Conservation (phyloP, 2,329 filamentous ascomycete species). For the Apiospora arundinis region DNA sequence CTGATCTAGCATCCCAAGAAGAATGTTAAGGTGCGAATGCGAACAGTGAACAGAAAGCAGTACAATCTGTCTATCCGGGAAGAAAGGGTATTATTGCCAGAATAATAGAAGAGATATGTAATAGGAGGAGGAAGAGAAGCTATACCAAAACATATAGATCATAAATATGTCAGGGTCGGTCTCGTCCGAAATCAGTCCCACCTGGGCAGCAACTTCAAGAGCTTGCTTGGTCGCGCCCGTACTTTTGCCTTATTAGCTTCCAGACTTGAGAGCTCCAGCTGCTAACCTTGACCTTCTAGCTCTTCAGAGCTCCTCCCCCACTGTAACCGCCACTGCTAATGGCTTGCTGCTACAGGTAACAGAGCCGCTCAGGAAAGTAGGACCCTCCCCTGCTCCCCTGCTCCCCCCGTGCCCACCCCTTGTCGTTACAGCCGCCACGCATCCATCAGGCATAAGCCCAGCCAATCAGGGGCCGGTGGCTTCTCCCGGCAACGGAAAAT, state of each 20-base stretch:
- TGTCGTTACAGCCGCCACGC: conserved; percentile 1
- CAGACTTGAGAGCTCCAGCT: neutral
- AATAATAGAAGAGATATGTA: neutral
- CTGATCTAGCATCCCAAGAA: neutral
- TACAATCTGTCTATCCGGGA: neutral
- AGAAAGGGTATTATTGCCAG: neutral
- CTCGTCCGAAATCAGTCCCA: conserved; percentile 7
- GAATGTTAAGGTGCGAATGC: too few species aligned
- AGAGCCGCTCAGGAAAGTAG: neutral
- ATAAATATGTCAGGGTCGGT: conserved; percentile 16
- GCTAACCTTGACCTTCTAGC: too few species aligned
- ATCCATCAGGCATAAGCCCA: neutral
- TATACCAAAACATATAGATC: neutral
- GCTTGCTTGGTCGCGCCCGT: conserved; percentile 3
- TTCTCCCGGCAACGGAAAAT: neutral
- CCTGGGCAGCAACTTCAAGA: conserved; percentile 4
- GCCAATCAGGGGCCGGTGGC: neutral
- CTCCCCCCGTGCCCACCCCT: too few species aligned
- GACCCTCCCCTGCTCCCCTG: too few species aligned
- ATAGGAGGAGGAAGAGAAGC: neutral
- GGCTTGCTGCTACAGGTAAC: neutral
- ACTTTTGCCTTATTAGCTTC: neutral
- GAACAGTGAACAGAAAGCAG: neutral
- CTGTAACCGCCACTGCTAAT: neutral
- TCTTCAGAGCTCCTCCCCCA: neutral